Conservation (phyloP, 345 rosid genomes). For the Brassica nigra region DNA sequence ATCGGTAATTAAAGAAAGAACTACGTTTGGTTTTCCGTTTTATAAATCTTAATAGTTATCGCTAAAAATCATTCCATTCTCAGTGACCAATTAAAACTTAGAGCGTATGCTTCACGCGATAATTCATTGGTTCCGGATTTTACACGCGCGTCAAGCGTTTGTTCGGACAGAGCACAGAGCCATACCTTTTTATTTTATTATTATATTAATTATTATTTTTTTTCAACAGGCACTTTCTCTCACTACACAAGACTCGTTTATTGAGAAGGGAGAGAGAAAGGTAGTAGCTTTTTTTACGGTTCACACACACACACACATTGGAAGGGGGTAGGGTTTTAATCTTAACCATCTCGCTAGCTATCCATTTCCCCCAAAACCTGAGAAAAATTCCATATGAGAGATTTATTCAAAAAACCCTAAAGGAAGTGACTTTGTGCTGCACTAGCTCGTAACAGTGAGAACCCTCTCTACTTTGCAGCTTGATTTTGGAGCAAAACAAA, state of each 20-base stretch:
- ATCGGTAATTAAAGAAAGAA: background rate
- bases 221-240: slow-evolving; percentile 31
- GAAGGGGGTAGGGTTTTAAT: slow-evolving; percentile 62
- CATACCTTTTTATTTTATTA: background rate
- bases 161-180: slow-evolving; percentile 17
- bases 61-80: slow-evolving; percentile 21
- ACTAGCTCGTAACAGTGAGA: slow-evolving; percentile 26
- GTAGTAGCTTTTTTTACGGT: slow-evolving; percentile 29
- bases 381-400: slow-evolving; percentile 43
- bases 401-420: slow-evolving; percentile 52
- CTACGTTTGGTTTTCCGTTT: too few species aligned
- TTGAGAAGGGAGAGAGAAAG: slow-evolving; percentile 16
- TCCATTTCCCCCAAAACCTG: slow-evolving; percentile 40
- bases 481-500: slow-evolving; percentile 16
- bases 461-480: slow-evolving; percentile 41
- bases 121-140: background rate
- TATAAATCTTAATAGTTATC: background rate
- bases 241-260: slow-evolving; percentile 20
- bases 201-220: background rate
- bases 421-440: slow-evolving; percentile 27
- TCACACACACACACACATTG: slow-evolving; percentile 35
- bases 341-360: slow-evolving; percentile 49
- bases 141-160: slow-evolving; percentile 4
- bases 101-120: background rate
- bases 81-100: slow-evolving; percentile 22